A percentile compares a stretch with the other conserved stretches of the same genome.
phyloP scores from a whole-genome alignment of 2,329 filamentous ascomycete species.

The Berkeleyomyces basicola region DNA sequence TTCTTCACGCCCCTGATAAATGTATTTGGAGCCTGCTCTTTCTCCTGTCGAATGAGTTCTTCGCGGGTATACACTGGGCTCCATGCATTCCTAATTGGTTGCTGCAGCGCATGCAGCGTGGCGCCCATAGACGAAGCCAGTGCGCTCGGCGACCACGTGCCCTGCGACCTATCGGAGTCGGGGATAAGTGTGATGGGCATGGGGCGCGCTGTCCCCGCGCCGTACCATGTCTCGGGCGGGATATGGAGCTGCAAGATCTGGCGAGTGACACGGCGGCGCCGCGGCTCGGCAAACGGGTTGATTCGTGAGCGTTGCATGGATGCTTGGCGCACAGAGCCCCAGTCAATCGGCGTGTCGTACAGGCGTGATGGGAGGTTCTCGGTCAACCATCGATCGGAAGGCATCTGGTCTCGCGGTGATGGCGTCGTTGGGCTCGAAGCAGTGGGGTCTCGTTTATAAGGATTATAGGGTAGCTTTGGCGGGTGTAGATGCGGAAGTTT shows the following conservation, averaged over 20 bases:
- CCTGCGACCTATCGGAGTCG: background rate
- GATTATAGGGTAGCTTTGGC: constrained; percentile 1
- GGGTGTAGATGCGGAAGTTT: background rate
- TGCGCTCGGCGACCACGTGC: background rate
- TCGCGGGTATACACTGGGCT: constrained; percentile 2
- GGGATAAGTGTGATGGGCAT: background rate
- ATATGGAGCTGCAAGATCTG: constrained; percentile 4
- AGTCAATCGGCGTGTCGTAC: constrained; percentile 4
- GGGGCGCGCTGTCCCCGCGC: background rate
- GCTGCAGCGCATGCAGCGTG: background rate
- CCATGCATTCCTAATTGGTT: background rate
- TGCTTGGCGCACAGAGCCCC: constrained; percentile 5
- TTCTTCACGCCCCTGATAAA: background rate
- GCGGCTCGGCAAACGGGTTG: constrained; percentile 5
- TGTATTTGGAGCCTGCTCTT: constrained; percentile 5
- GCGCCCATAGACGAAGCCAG: background rate
- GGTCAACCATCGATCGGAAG: constrained; percentile 21
- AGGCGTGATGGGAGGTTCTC: constrained; percentile 5
- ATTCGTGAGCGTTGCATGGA: constrained; percentile 4
- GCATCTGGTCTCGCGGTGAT: background rate
- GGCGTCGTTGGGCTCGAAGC: background rate
- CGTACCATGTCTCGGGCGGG: constrained; percentile 7
- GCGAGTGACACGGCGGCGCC: background rate
- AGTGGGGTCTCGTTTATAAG: constrained; percentile 1
- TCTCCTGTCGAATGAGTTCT: constrained; percentile 4